Conservation (phyloP, 306 rosid species). For the Senna siamea region DNA sequence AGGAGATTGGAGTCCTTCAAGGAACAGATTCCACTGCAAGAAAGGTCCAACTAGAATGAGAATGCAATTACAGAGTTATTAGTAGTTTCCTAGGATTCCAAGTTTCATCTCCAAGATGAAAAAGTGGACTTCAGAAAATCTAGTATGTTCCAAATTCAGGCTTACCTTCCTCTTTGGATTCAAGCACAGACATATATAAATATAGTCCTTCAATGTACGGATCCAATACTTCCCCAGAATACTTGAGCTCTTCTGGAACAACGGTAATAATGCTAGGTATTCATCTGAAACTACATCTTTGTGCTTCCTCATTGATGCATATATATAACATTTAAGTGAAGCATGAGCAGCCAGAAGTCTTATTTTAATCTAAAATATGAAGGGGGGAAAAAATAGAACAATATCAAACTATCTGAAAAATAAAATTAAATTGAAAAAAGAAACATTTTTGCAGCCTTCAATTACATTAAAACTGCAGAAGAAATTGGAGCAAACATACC, state of each 20-base stretch:
- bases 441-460: background rate
- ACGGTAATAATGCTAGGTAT: constrained; percentile 77
- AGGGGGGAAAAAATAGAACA: constrained; percentile 21
- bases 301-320: constrained; percentile 84
- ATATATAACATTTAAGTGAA: constrained; percentile 93
- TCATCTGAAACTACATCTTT: constrained; percentile 71
- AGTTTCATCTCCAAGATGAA: constrained; percentile 32
- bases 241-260: constrained; percentile 85
- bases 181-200: constrained; percentile 68
- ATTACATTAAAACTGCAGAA: constrained; percentile 11
- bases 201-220: constrained; percentile 76
- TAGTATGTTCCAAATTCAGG: constrained; percentile 39
- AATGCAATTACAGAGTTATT: constrained; percentile 34
- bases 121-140: constrained; percentile 23
- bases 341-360: constrained; percentile 99
- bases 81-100: constrained; percentile 12
- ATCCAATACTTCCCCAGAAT: constrained; percentile 91
- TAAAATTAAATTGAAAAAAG: background rate
- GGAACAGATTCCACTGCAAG: constrained; percentile 86
- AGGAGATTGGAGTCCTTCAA: constrained; percentile 91
- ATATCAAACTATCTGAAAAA: constrained; percentile 30
- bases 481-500: constrained; percentile 48
- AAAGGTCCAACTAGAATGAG: constrained; percentile 40
- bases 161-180: constrained; percentile 74
- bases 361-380: constrained; percentile 73